These are phyloP conservation scores for Apophysomyces ossiformis DNA, from an alignment of 371 early-diverging fungal species.

Conservation along the genomic window DNA sequence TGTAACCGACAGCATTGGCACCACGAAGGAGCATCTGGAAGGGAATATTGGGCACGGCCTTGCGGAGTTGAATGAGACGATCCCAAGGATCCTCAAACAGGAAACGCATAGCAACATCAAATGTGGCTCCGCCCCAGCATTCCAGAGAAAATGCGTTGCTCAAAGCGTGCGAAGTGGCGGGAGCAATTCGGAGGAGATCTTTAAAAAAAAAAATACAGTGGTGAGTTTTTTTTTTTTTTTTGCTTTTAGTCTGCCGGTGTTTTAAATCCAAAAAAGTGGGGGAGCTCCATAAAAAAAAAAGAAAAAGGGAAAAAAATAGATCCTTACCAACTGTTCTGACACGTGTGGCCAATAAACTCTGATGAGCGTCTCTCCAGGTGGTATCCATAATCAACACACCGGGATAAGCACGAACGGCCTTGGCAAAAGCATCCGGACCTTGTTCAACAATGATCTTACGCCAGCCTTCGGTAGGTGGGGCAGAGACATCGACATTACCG, in stretches of 20 bases:
- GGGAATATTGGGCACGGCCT: constrained; percentile 94
- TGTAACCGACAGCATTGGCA: constrained; percentile 97
- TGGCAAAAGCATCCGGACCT: constrained; percentile 90
- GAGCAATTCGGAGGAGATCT: constrained; percentile 80
- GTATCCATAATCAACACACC: constrained; percentile 93
- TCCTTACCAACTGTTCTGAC: constrained; percentile 83
- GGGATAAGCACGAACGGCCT: constrained; percentile 85
- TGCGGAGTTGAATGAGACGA: constrained; percentile 77
- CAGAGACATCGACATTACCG: constrained; percentile 52
- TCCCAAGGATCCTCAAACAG: constrained; percentile 96
- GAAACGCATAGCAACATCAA: constrained; percentile 96
- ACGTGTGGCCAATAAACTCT: constrained; percentile 91
- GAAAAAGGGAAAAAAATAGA: constrained; percentile 15
- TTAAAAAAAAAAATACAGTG: background rate
- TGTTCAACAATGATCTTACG: constrained; percentile 81
- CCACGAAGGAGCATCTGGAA: constrained; percentile 98
- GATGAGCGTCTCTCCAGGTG: constrained; percentile 96
- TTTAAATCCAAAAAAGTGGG: background rate
- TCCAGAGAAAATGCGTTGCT: constrained; percentile 89
- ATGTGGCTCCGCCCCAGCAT: constrained; percentile 95
- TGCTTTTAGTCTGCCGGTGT: background rate
- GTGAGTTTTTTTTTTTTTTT: background rate
- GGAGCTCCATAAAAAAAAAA: background rate
- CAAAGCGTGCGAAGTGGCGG: constrained; percentile 86
- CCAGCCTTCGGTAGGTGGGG: constrained; percentile 82